These are phyloP conservation scores for Malassezia equina DNA, from an alignment of 1,284 basidiomycete species.

Conservation along the genomic window DNA sequence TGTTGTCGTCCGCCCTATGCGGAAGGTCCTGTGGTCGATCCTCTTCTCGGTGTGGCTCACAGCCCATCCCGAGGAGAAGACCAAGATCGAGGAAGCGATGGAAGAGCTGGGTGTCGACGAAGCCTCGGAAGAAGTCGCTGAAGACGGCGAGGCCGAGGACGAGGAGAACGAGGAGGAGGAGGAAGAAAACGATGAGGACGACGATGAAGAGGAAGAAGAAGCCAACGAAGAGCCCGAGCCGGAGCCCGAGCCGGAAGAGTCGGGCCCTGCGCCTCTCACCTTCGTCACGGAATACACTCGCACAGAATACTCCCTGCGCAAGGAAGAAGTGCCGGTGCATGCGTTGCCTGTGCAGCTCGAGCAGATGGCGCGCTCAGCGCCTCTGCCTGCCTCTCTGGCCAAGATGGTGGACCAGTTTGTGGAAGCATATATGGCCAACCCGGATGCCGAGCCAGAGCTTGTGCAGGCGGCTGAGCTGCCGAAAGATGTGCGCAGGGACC, in stretches of 20 bases:
- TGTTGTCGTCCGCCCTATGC: slow-evolving; percentile 6
- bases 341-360: slow-evolving; percentile 1
- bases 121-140: background rate
- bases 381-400: background rate
- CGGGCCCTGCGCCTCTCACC: slow-evolving; percentile 1
- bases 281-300: slow-evolving; percentile 17
- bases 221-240: background rate
- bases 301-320: slow-evolving; percentile 17
- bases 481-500: slow-evolving; percentile 3
- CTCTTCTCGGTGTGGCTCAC: slow-evolving; percentile 13
- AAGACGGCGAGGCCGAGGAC: background rate
- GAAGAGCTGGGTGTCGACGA: slow-evolving; percentile 1
- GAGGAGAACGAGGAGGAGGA: background rate
- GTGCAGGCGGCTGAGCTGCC: slow-evolving; percentile 10
- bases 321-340: slow-evolving; percentile 13
- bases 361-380: background rate
- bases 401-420: background rate
- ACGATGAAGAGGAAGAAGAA: background rate
- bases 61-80: slow-evolving; percentile 12
- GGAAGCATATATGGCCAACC: background rate
- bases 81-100: slow-evolving; percentile 6
- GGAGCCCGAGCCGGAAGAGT: slow-evolving; percentile 4
- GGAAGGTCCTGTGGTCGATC: slow-evolving; percentile 9
- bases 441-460: background rate
- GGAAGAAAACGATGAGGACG: background rate